phyloP scores from a whole-genome alignment of 1,284 basidiomycete genomes.

The Quambalaria eucalypti region DNA sequence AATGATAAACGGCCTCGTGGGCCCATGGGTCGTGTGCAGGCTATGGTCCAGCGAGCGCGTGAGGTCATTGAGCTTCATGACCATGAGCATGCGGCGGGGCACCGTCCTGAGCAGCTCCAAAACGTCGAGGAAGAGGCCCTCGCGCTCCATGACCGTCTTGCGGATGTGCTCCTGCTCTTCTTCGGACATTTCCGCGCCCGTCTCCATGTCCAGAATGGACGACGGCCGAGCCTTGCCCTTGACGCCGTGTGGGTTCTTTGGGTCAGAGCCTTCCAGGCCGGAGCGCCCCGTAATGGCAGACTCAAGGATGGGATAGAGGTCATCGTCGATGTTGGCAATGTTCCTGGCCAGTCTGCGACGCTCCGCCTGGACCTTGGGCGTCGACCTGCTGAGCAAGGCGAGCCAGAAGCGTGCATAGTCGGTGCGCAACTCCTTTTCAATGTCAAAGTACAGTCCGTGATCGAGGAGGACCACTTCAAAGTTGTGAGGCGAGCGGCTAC shows the following conservation, averaged over 20 bases:
- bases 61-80: constrained; percentile 45
- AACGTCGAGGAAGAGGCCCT: constrained; percentile 40
- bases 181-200: constrained; percentile 20
- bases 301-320: constrained; percentile 45
- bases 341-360: constrained; percentile 38
- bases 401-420: constrained; percentile 47
- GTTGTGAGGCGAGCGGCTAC: constrained; percentile 38
- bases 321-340: constrained; percentile 43
- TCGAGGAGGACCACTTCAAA: constrained; percentile 45
- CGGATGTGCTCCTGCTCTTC: constrained; percentile 46
- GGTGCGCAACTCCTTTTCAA: constrained; percentile 36
- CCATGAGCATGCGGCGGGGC: constrained; percentile 45
- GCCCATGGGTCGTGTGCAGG: constrained; percentile 54
- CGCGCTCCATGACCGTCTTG: constrained; percentile 45
- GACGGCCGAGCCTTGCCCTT: constrained; percentile 28
- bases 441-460: constrained; percentile 46
- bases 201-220: constrained; percentile 36
- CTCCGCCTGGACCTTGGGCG: constrained; percentile 30
- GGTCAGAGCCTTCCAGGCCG: constrained; percentile 43
- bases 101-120: constrained; percentile 38
- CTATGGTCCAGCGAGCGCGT: constrained; percentile 54
- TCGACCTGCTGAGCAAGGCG: constrained; percentile 33
- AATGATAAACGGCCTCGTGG: constrained; percentile 61
- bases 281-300: constrained; percentile 43
- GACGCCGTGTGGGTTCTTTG: constrained; percentile 36